Evolutionary conservation across 2,329 filamentous ascomycete species (phyloP), one percentile per base, ranked within the genome.

Genomic region (Dactylellina haptotyla): DNA sequence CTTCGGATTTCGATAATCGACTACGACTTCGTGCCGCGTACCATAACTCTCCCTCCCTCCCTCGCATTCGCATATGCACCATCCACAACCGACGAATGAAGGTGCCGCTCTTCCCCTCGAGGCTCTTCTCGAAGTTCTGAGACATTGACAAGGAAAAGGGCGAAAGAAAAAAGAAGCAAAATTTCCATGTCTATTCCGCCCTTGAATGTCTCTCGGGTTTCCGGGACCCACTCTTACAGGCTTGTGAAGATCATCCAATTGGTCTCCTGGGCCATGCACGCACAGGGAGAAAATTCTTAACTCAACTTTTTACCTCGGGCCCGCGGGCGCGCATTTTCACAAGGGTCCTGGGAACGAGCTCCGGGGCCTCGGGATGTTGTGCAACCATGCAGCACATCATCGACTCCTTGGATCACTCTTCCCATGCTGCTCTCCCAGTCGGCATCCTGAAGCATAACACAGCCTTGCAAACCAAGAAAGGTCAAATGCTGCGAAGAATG

Each of bases 321-420:
- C 51, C 43, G 12, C 53, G 18, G 43, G 34, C 53, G 6, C 12
- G 32, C 12, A 1, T 6, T 37, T 43, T 53, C 48, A 43, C 48
- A 25, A 65, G 50, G 50, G 20, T 63, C 26, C 54, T 32, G 26
- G 59, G 69, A 43, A 9, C 32, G 39, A 48, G 20, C 45, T 58
- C 51, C 67, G 51, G 66, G 67, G 45, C 69, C 62, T 64, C 62
- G 69, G 69, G 61, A 73, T 66, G 61, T 56, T 66, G 69, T 73
- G 69, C 69, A 62, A 73, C 69, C 69, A 65, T 64, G 43, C 50
- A 30, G 43, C 28, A 56, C 25, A 63, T 63, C 32, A 39, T 8
- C 25, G n/a, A 26, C 30, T 48, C 53, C 46, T 61, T 51, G 28
- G 39, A 39, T 28, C 25, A 28, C 58, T n/a, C 23, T 32, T 25